phyloP scores from a whole-genome alignment of 345 rosid species.

The Mallotus nudiflorus region DNA sequence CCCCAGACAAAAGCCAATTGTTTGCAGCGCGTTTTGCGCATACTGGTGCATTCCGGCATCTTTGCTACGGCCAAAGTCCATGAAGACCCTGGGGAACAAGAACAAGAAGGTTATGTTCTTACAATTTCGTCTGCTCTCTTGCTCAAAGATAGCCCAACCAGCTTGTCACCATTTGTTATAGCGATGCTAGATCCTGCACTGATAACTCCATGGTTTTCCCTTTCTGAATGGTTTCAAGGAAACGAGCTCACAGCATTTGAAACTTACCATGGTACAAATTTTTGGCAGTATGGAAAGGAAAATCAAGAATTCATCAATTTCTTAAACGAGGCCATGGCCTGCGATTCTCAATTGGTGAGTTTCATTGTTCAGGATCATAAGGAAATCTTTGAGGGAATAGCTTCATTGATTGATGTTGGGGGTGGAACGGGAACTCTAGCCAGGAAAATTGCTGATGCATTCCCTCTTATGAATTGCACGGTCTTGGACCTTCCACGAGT shows the following conservation, averaged over 20 bases:
- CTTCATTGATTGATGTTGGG: constrained; percentile 47
- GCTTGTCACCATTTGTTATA: not conserved
- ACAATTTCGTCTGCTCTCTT: constrained; percentile 22
- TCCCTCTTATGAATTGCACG: constrained; percentile 37
- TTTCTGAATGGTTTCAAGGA: constrained; percentile 35
- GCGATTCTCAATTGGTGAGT: constrained; percentile 43
- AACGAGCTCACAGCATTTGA: constrained; percentile 30
- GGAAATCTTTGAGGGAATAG: constrained; percentile 39
- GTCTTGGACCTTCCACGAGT: constrained; percentile 51
- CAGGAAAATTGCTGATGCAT: constrained; percentile 32
- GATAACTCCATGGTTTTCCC: constrained; percentile 30
- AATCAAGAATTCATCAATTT: constrained; percentile 25
- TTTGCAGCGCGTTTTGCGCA: constrained; percentile 25
- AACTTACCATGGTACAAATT: constrained; percentile 31
- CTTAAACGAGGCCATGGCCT: constrained; percentile 40
- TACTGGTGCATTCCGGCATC: constrained; percentile 23
- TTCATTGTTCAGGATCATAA: constrained; percentile 35
- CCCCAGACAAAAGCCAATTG: constrained; percentile 2
- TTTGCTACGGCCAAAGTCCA: not conserved
- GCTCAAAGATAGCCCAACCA: constrained; percentile 9
- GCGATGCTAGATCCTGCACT: constrained; percentile 24
- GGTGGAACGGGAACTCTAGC: constrained; percentile 48
- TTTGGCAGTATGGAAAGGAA: constrained; percentile 28
- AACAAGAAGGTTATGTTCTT: constrained; percentile 18
- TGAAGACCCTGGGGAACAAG: not conserved